Conservation (phyloP, 164 flowering plant genomes). For the Warburgia ugandensis region DNA sequence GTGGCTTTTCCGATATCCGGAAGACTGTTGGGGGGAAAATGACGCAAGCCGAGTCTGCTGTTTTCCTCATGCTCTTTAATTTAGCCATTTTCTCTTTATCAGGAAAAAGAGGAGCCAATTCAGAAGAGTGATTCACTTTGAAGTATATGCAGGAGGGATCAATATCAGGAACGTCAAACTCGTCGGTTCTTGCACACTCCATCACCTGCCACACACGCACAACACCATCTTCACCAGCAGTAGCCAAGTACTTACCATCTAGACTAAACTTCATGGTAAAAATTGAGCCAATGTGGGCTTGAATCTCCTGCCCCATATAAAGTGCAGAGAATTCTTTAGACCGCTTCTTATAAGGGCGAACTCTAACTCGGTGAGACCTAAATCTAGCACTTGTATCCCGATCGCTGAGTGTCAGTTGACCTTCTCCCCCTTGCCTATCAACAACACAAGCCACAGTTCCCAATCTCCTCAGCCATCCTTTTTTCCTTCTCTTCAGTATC, state of each 20-base stretch:
- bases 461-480: slow-evolving; percentile 46
- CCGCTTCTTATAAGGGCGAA: slow-evolving; percentile 42
- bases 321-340: slow-evolving; percentile 79
- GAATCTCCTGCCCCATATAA: slow-evolving; percentile 65
- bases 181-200: slow-evolving; percentile 55
- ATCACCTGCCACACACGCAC: slow-evolving; percentile 80
- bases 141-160: slow-evolving; percentile 77
- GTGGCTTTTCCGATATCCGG: slow-evolving; percentile 65
- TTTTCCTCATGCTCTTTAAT: slow-evolving; percentile 36
- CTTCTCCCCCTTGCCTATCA: slow-evolving; percentile 25
- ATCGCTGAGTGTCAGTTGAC: slow-evolving; percentile 10
- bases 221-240: slow-evolving; percentile 83
- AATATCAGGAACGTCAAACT: slow-evolving; percentile 39
- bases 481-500: slow-evolving; percentile 26
- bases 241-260: slow-evolving; percentile 81
- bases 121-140: slow-evolving; percentile 57
- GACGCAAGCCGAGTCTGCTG: slow-evolving; percentile 68
- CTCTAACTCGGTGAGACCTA: slow-evolving; percentile 48
- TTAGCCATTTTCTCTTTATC: slow-evolving; percentile 50
- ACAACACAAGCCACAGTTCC: slow-evolving; percentile 43
- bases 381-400: slow-evolving; percentile 10
- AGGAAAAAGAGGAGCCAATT: slow-evolving; percentile 46
- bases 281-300: slow-evolving; percentile 78
- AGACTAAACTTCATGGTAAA: slow-evolving; percentile 88
- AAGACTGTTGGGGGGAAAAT: slow-evolving; percentile 76